Base-by-base conservation (phyloP, 768 basidiomycete genomes). In the Leucogyrophana mollusca region DNA sequence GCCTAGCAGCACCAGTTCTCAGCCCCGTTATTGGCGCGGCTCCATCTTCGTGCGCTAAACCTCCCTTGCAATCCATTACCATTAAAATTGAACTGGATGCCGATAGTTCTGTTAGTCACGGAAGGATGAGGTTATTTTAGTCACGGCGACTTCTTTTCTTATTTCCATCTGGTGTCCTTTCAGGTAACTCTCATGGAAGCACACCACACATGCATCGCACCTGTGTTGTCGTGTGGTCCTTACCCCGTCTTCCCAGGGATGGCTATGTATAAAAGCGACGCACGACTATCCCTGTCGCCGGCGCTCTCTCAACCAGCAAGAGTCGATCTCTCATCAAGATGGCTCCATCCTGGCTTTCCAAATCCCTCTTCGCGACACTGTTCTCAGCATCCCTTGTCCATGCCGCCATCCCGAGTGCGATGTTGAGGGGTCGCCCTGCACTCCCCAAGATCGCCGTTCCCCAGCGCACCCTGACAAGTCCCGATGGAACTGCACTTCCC, bases 401-500 rank as follows among this genome's bases (percentile, higher is more conserved):
- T 47, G 64, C 62, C 2, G 58, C 55, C 0, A 42, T 62, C 40
- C 40, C 37, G 18, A 50, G 27, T 38, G 44, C 58, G 24, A 55
- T 65, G 54, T 46, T 55, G 2, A 61, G 53, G 13, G 56, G 52
- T 3, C 46, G 37, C 36, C 54, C 49, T 17, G 9, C 25, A 21
- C 36, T 65, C 25, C 52, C 58, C 9, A 22, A 11, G 16, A 14
- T 64, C 38, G 9, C 52, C 5, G 35, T 47, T 7, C 40, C 43
- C 6, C 51, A 55, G 16, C 52, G 37, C 25, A 13, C 33, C 0
- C 32, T 56, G 27, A 51, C 34, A 2, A 55, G 52, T 34, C 50
- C 45, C 13, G 55, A 64, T n/a, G 66, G 60, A 13, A 56, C 60
- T 11, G 40, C 35, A 9, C 49, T 58, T 9, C 65, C 66, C 5